phyloP scores from a whole-genome alignment of 768 basidiomycete species.

The Calocera cornea region DNA sequence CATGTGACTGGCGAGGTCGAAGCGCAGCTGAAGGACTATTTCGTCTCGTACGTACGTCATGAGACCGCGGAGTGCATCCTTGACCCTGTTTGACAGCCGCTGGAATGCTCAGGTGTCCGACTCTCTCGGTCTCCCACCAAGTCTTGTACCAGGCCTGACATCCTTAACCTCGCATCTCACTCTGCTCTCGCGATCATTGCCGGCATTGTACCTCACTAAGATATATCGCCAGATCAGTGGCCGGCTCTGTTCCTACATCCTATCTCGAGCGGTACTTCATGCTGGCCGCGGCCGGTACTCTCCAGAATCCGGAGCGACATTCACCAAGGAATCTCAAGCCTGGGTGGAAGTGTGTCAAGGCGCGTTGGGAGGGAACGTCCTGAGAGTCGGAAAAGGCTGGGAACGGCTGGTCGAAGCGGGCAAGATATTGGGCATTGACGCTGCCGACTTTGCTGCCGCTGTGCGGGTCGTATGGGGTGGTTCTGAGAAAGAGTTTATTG shows the following conservation, averaged over 20 bases:
- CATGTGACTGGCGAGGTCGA: conserved; percentile 77
- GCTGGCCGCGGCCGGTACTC: conserved; percentile 52
- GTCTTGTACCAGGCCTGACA: conserved; percentile 61
- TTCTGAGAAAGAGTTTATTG: conserved; percentile 19
- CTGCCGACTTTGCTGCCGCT: conserved; percentile 37
- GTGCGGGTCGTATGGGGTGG: conserved; percentile 40
- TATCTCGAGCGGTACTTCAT: conserved; percentile 70
- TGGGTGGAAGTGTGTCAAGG: conserved; percentile 70
- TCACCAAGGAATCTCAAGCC: conserved; percentile 60
- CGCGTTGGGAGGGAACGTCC: conserved; percentile 37
- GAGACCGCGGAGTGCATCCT: background rate
- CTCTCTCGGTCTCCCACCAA: conserved; percentile 43
- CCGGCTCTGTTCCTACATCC: conserved; percentile 59
- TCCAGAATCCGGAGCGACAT: conserved; percentile 42
- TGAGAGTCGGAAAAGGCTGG: conserved; percentile 47
- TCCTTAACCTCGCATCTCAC: conserved; percentile 67
- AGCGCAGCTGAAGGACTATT: conserved; percentile 55
- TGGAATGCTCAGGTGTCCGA: conserved; percentile 21
- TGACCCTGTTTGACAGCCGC: conserved; percentile 18
- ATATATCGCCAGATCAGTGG: conserved; percentile 66
- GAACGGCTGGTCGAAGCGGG: conserved; percentile 54
- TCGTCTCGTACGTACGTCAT: conserved; percentile 39
- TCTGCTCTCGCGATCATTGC: conserved; percentile 51
- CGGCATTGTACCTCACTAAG: conserved; percentile 39
- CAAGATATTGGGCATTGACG: conserved; percentile 49